Base-by-base conservation (phyloP, 805 yeast genomes). In the Monosporozyma solicola region DNA sequence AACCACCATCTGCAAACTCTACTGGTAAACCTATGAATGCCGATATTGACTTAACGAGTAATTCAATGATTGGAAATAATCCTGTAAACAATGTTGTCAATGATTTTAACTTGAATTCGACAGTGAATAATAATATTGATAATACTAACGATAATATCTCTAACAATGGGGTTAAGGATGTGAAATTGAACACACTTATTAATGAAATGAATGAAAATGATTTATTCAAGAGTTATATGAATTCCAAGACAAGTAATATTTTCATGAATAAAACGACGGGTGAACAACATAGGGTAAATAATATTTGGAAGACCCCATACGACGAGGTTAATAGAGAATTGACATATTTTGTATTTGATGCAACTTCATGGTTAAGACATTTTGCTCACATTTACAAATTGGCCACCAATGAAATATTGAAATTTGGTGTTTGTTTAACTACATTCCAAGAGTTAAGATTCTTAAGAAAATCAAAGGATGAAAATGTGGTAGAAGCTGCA, bases 301-400 rank as follows among this genome's bases (percentile, higher is more conserved):
- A 46, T 37, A 25, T 50, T 3, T 48, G 49, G 51, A 46, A 37
- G 41, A 44, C 35, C 9, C 13, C 24, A 13, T 15, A 27, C 29
- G 54, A 53, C 32, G 55, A 51, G 13, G 80, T 82, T 75, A 86
- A 82, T 63, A 75, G 79, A 11, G 64, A 75, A 16, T 62, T 79
- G 24, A 82, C 87, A 0, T 75, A 74, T 59, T 74, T 85, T 52
- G 79, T 87, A 0, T 71, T 86, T 53, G 95, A 86, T 67, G 85
- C 94, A 1, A 85, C 87, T 57, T 80, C 85, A 53, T 86, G 92
- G 91, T 70, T 86, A 57, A 84, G 85, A 60, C 91, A 85, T 61
- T 85, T 90, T 65, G 95, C 92, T 1, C 76, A 84, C 55, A 73
- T 86, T 22, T 86, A 76, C 69, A 86, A 86, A 64, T 80, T 87